Evolutionary conservation across 2,329 filamentous ascomycete species (phyloP), one percentile per base, ranked within the genome.

Genomic region (Hyphodiscus sp.): DNA sequence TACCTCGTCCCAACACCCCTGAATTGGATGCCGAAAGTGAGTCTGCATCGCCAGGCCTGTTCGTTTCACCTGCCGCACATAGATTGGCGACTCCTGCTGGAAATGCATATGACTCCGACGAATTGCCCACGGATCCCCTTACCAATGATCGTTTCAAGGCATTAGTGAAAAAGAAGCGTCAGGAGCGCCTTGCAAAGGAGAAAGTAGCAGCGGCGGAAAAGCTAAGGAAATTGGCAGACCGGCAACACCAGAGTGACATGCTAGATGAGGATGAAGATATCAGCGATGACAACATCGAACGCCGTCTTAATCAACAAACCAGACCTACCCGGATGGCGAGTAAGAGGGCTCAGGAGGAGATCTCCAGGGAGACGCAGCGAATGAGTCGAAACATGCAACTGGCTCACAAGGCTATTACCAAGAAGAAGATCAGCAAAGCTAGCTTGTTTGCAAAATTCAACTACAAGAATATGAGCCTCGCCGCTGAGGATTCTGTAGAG

Each of bases 311-410:
- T 0, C 87, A 91, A 65, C 74, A 80, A 41, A 76, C 79, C 23
- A 82, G 86, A 3, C 85, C 90, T 5, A 79, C 81, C 10, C 82
- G 94, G 13, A 95, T 94, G 68, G 91, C 94, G 0, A 92, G 91
- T 74, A 97, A 92, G 73, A 96, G 91, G 71, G 94, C 94, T 0
- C 69, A 96, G 43, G 89, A 96, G 67, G 92, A 97, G 62, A 96
- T 99, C 86, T 87, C 87, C 63, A 82, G 90, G 54, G 94, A 99
- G 71, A 96, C 92, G 1, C 94, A 99, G 73, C 83, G 94, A 29
- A 82, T 99, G 73, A 86, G 82, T 61, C 81, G 94, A 60, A 95
- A 87, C 66, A 88, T 96, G 81, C 92, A 97, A 69, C 79, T 99
- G 47, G 83, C 88, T 1, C 91, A 97, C 69, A 85, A 96, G 67